These are phyloP conservation scores for Rhizomucor pusillus DNA, from an alignment of 371 early-diverging fungal genomes.

Conservation along the genomic window DNA sequence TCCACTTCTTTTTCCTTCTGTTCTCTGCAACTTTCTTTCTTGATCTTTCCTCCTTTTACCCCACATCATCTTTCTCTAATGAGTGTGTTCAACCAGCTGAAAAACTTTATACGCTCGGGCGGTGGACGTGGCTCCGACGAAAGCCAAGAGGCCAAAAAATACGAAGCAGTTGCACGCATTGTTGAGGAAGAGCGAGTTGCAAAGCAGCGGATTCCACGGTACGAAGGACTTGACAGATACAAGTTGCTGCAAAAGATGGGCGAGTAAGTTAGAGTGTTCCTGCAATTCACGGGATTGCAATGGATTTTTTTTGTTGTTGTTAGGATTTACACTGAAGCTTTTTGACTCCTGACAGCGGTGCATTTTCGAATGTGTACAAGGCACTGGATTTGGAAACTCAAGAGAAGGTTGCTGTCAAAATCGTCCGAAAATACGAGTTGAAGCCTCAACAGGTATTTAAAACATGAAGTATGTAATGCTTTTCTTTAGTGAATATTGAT, in stretches of 20 bases:
- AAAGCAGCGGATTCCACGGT: slow-evolving; percentile 12
- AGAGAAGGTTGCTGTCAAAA: slow-evolving; percentile 72
- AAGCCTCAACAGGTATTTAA: slow-evolving; percentile 20
- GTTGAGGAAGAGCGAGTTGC: slow-evolving; percentile 21
- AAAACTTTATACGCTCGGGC: slow-evolving; percentile 11
- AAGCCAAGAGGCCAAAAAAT: slow-evolving; percentile 17
- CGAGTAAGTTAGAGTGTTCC: slow-evolving; percentile 45
- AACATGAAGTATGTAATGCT: background rate
- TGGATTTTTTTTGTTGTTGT: background rate
- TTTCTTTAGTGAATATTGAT: background rate
- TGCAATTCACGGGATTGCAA: background rate
- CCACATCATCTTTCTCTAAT: background rate
- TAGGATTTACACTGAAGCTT: background rate
- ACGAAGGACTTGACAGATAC: slow-evolving; percentile 41
- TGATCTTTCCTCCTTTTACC: background rate
- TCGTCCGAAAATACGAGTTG: slow-evolving; percentile 56
- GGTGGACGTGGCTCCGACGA: background rate
- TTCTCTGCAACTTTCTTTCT: background rate
- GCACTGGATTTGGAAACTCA: slow-evolving; percentile 54
- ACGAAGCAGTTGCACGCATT: slow-evolving; percentile 16
- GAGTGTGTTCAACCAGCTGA: slow-evolving; percentile 10
- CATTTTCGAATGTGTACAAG: slow-evolving; percentile 75
- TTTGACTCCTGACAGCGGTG: slow-evolving; percentile 53
- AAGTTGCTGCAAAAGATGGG: slow-evolving; percentile 52
- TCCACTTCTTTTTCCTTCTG: background rate